Conservation (phyloP, 768 basidiomycete genomes). For the Pleurotus pulmonarius region DNA sequence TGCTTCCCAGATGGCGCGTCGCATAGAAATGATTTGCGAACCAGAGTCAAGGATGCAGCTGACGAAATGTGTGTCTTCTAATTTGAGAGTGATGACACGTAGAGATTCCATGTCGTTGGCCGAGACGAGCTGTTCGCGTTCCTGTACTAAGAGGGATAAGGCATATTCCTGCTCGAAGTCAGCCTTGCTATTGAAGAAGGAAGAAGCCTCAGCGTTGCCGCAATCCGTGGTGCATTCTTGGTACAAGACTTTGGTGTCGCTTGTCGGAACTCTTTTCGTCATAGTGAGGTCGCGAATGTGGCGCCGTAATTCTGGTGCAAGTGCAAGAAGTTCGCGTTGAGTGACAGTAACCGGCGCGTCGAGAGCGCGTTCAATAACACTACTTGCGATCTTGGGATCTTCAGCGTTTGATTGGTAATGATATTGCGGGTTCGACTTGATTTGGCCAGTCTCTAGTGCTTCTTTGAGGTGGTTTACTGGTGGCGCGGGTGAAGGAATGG, state of each 20-base stretch:
- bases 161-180: background rate
- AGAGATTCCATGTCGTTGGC: constrained; percentile 14
- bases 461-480: background rate
- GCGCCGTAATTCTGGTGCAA: constrained; percentile 13
- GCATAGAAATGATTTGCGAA: constrained; percentile 10
- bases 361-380: constrained; percentile 8
- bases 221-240: background rate
- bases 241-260: background rate
- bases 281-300: constrained; percentile 12
- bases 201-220: background rate
- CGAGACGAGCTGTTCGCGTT: background rate
- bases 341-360: constrained; percentile 13
- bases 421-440: constrained; percentile 9
- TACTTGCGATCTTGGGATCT: constrained; percentile 2
- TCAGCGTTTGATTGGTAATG: constrained; percentile 13
- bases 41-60: constrained; percentile 15
- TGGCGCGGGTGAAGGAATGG: background rate
- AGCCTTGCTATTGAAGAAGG: background rate
- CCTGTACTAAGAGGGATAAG: background rate
- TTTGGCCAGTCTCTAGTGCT: background rate
- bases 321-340: constrained; percentile 11
- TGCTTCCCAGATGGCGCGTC: constrained; percentile 13
- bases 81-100: constrained; percentile 8
- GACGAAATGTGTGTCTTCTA: constrained; percentile 7
- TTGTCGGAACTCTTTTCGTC: constrained; percentile 5